Evolutionary conservation across 257 asterid genomes (phyloP), one percentile per base, ranked within the genome.

Genomic region (Eucommia ulmoides): DNA sequence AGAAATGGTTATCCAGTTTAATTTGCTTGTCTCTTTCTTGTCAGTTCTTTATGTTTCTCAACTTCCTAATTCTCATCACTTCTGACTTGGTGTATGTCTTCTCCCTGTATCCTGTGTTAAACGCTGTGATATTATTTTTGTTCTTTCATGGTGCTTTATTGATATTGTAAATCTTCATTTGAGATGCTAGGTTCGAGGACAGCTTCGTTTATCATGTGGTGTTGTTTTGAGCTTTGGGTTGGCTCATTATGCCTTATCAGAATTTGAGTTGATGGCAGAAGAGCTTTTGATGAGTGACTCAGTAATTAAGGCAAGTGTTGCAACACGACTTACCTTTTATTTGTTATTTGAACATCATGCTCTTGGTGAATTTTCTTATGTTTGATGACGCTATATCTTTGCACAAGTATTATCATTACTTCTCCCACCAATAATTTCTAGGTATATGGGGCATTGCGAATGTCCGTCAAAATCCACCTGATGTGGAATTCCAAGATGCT

Each of bases 251-350:
- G 81, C 89, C 47, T 52, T 64, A 42, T 86, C 96, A 20, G 96
- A 80, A 64, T 86, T 86, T 63, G 96, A 86, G 64, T 63, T 86
- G 71, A 64, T 80, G 74, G 86, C 96, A 24, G 94, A 86, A 73
- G 96, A 86, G 67, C 96, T 86, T 72, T 77, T 86, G 53, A 86
- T 86, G 96, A 86, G 96, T 60, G 94, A 86, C 73, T 80, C 96
- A 54, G 29, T 68, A 65, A 52, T 86, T 61, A 80, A 86, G 86
- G 96, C 56, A 74, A 63, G 89, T 64, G 48, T 12, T 5, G 38
- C 38, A 29, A 29, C 12, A n/a, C n/a, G n/a, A n/a, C n/a, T n/a
- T 29, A 29, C 38, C 8, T 29, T 29, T 29, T 29, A 29, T 7
- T 12, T 29, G 7, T 12, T 29, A 7, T 29, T 29, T 29, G 38